Percentiles rank a stretch among this genome's conserved stretches.
These are phyloP conservation scores for Fraxinus americana DNA, from an alignment of 257 asterid genomes.

Conservation along the genomic window DNA sequence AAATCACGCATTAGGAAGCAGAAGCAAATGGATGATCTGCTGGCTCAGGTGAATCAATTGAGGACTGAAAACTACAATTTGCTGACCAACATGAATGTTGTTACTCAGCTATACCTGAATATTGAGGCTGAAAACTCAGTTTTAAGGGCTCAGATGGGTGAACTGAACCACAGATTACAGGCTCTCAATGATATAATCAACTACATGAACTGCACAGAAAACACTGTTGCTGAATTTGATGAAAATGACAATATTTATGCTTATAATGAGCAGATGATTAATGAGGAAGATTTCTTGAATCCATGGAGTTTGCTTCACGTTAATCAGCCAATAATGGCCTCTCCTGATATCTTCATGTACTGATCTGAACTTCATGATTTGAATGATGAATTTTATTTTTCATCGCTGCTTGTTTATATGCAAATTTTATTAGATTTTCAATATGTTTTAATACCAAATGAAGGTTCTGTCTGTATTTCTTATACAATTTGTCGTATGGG, in stretches of 20 bases:
- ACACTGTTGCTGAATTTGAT: background rate
- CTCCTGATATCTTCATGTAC: slow-evolving; percentile 45
- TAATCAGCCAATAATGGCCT: slow-evolving; percentile 56
- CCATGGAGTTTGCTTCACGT: slow-evolving; percentile 51
- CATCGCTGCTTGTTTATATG: background rate
- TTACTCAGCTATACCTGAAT: slow-evolving; percentile 26
- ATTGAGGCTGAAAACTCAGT: slow-evolving; percentile 40
- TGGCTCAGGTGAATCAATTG: slow-evolving; percentile 34
- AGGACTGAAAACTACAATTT: slow-evolving; percentile 39
- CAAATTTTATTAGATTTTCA: background rate
- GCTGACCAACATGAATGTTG: slow-evolving; percentile 29
- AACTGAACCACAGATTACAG: slow-evolving; percentile 43
- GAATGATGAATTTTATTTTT: background rate
- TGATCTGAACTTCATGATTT: slow-evolving; percentile 22
- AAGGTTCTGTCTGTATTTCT: background rate
- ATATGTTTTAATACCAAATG: background rate
- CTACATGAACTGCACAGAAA: slow-evolving; percentile 27
- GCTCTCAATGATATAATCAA: slow-evolving; percentile 51
- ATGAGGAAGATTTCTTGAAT: slow-evolving; percentile 43
- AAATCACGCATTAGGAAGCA: slow-evolving; percentile 51
- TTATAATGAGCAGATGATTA: slow-evolving; percentile 25
- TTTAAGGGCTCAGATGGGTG: slow-evolving; percentile 40
- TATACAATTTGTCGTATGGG: background rate
- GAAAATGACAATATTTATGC: slow-evolving; percentile 7
- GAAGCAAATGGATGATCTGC: slow-evolving; percentile 51